Base-by-base conservation (phyloP, 306 rosid genomes). In the Corylus heterophylla region DNA sequence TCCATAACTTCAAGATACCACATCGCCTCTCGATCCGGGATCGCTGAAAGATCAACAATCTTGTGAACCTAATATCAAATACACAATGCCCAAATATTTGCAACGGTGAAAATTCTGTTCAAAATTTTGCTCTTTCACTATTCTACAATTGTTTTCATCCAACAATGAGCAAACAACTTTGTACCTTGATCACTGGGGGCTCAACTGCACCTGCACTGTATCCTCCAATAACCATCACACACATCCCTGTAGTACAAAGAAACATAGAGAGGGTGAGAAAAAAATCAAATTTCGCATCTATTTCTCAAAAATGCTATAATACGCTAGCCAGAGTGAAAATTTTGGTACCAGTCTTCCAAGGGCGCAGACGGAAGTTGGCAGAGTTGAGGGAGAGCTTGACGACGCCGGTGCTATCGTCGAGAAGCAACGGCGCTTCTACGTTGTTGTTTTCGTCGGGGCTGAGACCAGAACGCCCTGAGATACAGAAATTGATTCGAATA, bases 1-100 rank as follows among this genome's bases (percentile, higher is more conserved):
- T 94, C 98, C 42, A 94, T 72, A 77, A 94, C 97, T 89, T 94
- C 98, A 18, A 94, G 95, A 83, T 91, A 87, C 97, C 98, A 94
- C 91, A 92, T 91, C 47, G 97, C 90, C 84, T 92, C 97, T 67
- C 98, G 90, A 75, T 87, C 87, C 3, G 97, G 97, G 48, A 74
- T 83, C 10, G 78, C 69, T 14, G 97, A 94, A 74, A 94, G 97
- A 85, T 94, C 98, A 79, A 92, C 97, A 83, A 94, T 89, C 94
- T 94, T 94, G 86, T 92, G 97, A 76, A 91, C 89, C 97, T 94
- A 83, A 70, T 39, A 31, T 22, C 64, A 20, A 37, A 17, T 14
- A 45, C 13, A 37, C 9, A 50, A 50, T 13, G 61, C 22, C 70
- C 48, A 59, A 59, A 11, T 69, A 27, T 69, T n/a, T 45, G 35